These are phyloP conservation scores for Nemania sp. DNA, from an alignment of 2,329 filamentous ascomycete genomes.

Conservation along the genomic window DNA sequence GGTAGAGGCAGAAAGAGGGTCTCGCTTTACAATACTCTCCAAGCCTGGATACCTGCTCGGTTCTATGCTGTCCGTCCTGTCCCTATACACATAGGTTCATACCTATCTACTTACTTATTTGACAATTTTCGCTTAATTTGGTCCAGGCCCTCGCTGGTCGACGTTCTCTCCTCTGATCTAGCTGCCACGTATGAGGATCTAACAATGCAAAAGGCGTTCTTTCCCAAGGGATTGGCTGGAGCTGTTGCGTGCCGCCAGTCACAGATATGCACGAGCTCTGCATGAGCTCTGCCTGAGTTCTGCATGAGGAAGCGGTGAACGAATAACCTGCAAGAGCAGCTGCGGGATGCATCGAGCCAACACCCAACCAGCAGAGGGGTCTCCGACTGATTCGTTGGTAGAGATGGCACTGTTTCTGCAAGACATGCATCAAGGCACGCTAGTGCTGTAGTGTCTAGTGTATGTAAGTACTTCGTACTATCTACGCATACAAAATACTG, in stretches of 20 bases:
- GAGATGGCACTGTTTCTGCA: slow-evolving; percentile 22
- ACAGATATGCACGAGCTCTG: slow-evolving; percentile 26
- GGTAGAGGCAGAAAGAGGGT: no score
- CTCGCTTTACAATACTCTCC: no score
- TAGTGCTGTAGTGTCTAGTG: neutral
- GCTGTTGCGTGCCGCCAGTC: slow-evolving; percentile 31
- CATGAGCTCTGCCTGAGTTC: slow-evolving; percentile 21
- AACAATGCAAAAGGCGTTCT: slow-evolving; percentile 22
- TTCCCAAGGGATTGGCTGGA: slow-evolving; percentile 31
- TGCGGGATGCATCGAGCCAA: slow-evolving; percentile 13
- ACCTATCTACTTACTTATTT: neutral
- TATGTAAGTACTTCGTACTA: no score
- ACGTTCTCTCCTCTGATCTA: slow-evolving; percentile 21
- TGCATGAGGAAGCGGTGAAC: slow-evolving; percentile 34
- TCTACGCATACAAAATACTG: no score
- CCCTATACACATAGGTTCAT: no score
- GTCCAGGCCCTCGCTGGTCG: slow-evolving; percentile 8
- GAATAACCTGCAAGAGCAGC: slow-evolving; percentile 25
- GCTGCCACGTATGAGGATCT: slow-evolving; percentile 30
- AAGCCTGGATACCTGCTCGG: no score
- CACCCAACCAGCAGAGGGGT: slow-evolving; percentile 14
- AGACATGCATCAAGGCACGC: slow-evolving; percentile 16
- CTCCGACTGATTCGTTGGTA: slow-evolving; percentile 7
- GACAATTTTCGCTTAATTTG: neutral
- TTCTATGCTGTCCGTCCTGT: no score